Evolutionary conservation across 768 basidiomycete species (phyloP), one percentile per base, ranked within the genome.

Genomic region (Boletus speciosus): DNA sequence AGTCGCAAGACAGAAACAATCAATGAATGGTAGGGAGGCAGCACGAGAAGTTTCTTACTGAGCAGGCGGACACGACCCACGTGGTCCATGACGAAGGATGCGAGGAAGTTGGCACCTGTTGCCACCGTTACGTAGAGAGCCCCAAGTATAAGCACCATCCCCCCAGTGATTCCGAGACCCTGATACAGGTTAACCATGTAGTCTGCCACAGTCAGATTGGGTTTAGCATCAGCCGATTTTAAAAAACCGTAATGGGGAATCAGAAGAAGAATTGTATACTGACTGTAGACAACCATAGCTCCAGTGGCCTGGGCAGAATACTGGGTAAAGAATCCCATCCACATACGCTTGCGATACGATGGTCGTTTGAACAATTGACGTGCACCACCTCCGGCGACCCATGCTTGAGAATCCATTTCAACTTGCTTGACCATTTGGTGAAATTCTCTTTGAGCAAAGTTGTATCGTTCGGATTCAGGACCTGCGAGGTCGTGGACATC

Each of bases 311-410:
- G 49, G 43, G 31, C 21, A 16, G 31, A 12, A 50, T 47, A 32
- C 11, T 32, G 31, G 21, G 42, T 46, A 50, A 50, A 46, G 21
- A 46, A 45, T 14, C 29, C 29, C 39, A 53, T 40, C 51, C 51
- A 54, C 50, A 29, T 19, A 35, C 51, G 36, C 45, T 49, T 49
- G 51, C 45, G 46, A 47, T 53, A 53, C 40, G 35, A 52, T 25
- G 21, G 29, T n/a, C 49, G 31, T 31, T 23, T 45, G 29, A 49
- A 49, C 21, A 49, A 21, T 15, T 49, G 49, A 32, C 29, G 14
- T 31, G 21, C 29, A 6, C 40, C 39, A 21, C 38, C 27, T 31
- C 27, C 46, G 23, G 46, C 46, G 15, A 47, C 34, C 15, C 29
- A 23, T 7, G 37, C 38, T 32, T 31, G 29, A 47, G 40, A 50